phyloP scores from a whole-genome alignment of 179 eudicot genomes.

The Carnegiea gigantea region DNA sequence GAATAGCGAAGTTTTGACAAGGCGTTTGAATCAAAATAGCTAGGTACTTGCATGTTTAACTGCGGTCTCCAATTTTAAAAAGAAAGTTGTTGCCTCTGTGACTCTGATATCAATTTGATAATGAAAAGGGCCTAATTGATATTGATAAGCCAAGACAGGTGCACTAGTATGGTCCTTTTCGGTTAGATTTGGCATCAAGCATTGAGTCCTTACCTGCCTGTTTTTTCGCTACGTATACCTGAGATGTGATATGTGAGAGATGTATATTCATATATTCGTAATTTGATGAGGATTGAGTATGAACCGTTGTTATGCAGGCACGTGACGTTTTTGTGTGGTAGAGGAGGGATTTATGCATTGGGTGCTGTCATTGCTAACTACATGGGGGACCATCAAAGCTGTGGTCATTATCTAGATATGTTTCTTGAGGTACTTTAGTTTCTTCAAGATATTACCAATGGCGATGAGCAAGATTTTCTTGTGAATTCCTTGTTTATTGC shows the following conservation, averaged over 20 bases:
- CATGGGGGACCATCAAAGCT: slow-evolving; percentile 45
- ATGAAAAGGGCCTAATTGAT: neutral
- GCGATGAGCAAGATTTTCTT: neutral
- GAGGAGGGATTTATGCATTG: slow-evolving; percentile 70
- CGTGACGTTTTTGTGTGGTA: slow-evolving; percentile 68
- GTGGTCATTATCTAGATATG: slow-evolving; percentile 40
- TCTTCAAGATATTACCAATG: neutral
- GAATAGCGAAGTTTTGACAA: neutral
- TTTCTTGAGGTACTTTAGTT: slow-evolving; percentile 52
- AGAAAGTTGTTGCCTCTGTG: too few species aligned
- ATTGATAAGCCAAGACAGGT: neutral
- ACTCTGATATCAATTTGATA: slow-evolving; percentile 10
- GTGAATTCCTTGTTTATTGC: neutral
- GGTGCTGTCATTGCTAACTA: slow-evolving; percentile 60
- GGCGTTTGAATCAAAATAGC: too few species aligned
- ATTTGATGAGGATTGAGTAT: neutral
- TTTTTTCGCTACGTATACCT: neutral
- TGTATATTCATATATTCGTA: neutral
- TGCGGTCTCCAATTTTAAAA: neutral
- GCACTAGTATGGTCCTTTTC: neutral
- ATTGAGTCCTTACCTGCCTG: neutral
- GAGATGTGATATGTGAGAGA: neutral
- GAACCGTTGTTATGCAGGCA: slow-evolving; percentile 38
- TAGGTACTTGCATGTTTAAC: neutral
- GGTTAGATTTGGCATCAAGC: neutral